Conservation (phyloP, 352 stramenopile species). For the Aphanomyces cochlioides region DNA sequence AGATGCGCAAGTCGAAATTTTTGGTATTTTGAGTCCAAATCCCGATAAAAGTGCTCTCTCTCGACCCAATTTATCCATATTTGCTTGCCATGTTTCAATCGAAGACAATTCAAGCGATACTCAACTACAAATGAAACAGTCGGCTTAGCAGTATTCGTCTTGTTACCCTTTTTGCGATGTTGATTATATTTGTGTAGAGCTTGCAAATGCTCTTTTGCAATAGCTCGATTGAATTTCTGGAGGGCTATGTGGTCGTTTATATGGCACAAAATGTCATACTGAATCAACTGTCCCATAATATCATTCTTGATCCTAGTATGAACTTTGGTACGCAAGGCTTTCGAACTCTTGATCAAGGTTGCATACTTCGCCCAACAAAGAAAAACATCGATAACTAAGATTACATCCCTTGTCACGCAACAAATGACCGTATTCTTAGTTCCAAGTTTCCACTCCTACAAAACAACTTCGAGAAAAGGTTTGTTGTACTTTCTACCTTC, state of each 20-base stretch:
- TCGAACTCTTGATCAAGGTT: background rate
- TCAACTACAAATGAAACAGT: conserved; percentile 2
- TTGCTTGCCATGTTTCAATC: background rate
- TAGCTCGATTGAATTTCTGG: background rate
- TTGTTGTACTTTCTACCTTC: background rate
- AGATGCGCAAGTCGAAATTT: conserved; percentile 13
- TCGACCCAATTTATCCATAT: background rate
- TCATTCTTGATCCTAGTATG: conserved; percentile 1
- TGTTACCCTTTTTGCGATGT: background rate
- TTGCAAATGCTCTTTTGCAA: background rate
- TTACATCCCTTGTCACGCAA: background rate
- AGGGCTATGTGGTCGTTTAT: background rate
- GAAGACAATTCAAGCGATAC: background rate
- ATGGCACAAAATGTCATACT: conserved; percentile 4
- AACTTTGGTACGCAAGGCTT: background rate
- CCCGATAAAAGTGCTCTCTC: background rate
- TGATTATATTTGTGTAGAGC: conserved; percentile 5
- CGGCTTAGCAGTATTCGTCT: too few species aligned
- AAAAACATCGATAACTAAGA: background rate
- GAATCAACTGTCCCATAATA: background rate
- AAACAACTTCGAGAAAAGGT: background rate
- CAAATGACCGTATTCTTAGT: background rate
- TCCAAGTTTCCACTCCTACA: conserved; percentile 6
- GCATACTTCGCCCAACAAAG: background rate
- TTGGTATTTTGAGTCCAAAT: background rate